phyloP scores from a whole-genome alignment of 2,329 filamentous ascomycete species.

The Fusarium buharicum region DNA sequence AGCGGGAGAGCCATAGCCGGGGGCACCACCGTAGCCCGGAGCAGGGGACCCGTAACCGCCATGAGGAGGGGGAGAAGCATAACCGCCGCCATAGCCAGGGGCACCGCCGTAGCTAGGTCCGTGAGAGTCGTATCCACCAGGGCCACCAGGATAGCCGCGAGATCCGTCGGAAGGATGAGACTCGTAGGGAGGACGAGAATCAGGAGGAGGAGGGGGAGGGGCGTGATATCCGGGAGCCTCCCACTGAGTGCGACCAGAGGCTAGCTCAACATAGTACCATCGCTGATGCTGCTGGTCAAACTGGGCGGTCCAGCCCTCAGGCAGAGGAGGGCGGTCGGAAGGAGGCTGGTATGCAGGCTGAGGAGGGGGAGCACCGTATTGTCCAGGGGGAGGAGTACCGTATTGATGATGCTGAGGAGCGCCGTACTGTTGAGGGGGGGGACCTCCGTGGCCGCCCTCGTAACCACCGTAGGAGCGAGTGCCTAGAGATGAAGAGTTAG shows the following conservation, averaged over 20 bases:
- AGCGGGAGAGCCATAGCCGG: constrained; percentile 24
- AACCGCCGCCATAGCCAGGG: constrained; percentile 38
- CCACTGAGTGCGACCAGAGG: constrained; percentile 72
- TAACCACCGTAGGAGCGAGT: constrained; percentile 45
- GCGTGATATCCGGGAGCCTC: constrained; percentile 60
- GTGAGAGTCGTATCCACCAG: constrained; percentile 36
- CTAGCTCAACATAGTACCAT: constrained; percentile 72
- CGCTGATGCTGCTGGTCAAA: constrained; percentile 70
- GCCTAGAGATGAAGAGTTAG: constrained; percentile 26
- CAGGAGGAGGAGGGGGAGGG: constrained; percentile 38
- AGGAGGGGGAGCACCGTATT: constrained; percentile 41
- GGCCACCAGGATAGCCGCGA: constrained; percentile 40
- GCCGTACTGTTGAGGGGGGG: constrained; percentile 44
- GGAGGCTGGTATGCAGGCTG: constrained; percentile 50
- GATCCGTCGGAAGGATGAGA: constrained; percentile 40
- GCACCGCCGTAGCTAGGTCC: constrained; percentile 33
- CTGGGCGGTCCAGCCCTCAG: constrained; percentile 70
- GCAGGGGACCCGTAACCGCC: constrained; percentile 37
- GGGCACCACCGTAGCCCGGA: neutral
- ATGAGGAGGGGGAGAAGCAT: constrained; percentile 33
- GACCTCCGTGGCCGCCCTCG: constrained; percentile 47
- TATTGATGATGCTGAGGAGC: constrained; percentile 42
- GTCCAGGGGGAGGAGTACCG: constrained; percentile 52
- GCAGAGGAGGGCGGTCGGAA: constrained; percentile 60
- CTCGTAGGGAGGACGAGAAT: constrained; percentile 39